phyloP scores from a whole-genome alignment of 768 basidiomycete genomes.

The Kwoniella shandongensis region DNA sequence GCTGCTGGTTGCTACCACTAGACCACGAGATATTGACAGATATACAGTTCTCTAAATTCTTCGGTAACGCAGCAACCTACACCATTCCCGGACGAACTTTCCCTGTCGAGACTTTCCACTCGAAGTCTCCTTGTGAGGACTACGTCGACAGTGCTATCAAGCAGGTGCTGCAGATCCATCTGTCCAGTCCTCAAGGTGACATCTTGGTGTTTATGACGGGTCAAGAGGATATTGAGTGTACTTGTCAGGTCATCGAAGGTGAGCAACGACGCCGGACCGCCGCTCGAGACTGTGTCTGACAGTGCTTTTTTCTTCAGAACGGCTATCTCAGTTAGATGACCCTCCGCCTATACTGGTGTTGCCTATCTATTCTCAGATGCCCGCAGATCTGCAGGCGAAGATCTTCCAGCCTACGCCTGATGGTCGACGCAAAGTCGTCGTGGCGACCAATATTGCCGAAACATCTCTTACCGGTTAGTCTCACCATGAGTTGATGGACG shows the following conservation, averaged over 20 bases:
- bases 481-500: background rate
- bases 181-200: slow-evolving; percentile 88
- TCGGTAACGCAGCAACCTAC: slow-evolving; percentile 90
- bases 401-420: slow-evolving; percentile 94
- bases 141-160: slow-evolving; percentile 98
- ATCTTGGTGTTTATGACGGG: slow-evolving; percentile 91
- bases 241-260: slow-evolving; percentile 92
- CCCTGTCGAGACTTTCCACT: slow-evolving; percentile 93
- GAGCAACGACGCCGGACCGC: slow-evolving; percentile 47
- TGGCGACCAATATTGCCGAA: slow-evolving; percentile 98
- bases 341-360: slow-evolving; percentile 83
- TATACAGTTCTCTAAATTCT: slow-evolving; percentile 82
- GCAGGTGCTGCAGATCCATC: slow-evolving; percentile 93
- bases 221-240: slow-evolving; percentile 97
- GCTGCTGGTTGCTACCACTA: too few relatives aligned
- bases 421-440: slow-evolving; percentile 93
- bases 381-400: slow-evolving; percentile 95
- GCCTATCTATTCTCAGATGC: slow-evolving; percentile 99
- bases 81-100: slow-evolving; percentile 95
- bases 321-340: slow-evolving; percentile 86
- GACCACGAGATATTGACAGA: background rate
- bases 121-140: slow-evolving; percentile 97
- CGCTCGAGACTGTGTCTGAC: too few relatives aligned
- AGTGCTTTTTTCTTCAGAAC: slow-evolving; percentile 64
- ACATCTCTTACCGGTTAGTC: slow-evolving; percentile 83